Evolutionary conservation across 1,284 basidiomycete species (phyloP).

Genomic region (Rhodotorula sp.): DNA sequence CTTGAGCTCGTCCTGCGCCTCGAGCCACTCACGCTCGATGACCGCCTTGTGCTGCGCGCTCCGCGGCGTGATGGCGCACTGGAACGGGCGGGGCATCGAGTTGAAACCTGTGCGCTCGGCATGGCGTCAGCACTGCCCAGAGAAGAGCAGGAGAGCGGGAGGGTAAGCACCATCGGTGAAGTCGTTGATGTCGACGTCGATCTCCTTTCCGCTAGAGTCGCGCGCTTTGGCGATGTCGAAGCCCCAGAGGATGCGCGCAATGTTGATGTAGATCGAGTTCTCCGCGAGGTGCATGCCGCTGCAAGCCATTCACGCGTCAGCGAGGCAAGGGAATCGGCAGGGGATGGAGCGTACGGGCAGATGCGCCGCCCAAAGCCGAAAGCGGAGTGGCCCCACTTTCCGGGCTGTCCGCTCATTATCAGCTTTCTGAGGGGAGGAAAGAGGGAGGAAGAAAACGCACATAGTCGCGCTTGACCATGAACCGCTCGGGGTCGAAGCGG

Average conservation of each 20-base stretch:
- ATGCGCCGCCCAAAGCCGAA: conserved; percentile 20
- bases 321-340: neutral
- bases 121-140: conserved; percentile 43
- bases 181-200: conserved; percentile 37
- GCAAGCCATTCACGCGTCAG: conserved; percentile 20
- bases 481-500: conserved; percentile 35
- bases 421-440: neutral
- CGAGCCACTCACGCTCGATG: conserved; percentile 45
- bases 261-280: conserved; percentile 50
- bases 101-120: conserved; percentile 54
- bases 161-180: conserved; percentile 31
- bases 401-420: neutral
- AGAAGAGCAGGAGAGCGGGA: neutral
- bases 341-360: conserved; percentile 2
- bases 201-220: conserved; percentile 41
- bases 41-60: conserved; percentile 44
- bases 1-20: conserved; percentile 28
- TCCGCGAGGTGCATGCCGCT: conserved; percentile 41
- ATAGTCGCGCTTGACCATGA: conserved; percentile 45
- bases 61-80: conserved; percentile 52
- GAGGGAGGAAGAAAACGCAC: neutral
- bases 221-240: conserved; percentile 46
- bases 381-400: conserved; percentile 30
- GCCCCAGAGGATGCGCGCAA: conserved; percentile 51
- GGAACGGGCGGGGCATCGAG: conserved; percentile 56